These are phyloP conservation scores for Claviceps sp. DNA, from an alignment of 2,329 filamentous ascomycete species.

Conservation along the genomic window DNA sequence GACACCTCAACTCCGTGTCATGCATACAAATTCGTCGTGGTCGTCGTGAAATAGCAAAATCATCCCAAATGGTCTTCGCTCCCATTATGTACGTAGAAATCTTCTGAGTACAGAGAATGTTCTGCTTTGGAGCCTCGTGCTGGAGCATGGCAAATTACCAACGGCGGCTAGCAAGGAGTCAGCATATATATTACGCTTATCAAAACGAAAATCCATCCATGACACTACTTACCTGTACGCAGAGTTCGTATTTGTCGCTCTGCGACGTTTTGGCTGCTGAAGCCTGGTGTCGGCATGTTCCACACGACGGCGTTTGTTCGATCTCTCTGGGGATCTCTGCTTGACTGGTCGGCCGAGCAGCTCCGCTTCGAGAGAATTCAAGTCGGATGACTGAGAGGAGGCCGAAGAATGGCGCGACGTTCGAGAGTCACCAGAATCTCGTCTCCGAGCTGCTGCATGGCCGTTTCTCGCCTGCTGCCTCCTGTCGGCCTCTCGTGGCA, in stretches of 20 bases:
- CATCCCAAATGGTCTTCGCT: neutral
- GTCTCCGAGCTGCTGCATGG: conserved; percentile 2
- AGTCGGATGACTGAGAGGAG: conserved; percentile 21
- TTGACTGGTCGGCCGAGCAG: conserved; percentile 22
- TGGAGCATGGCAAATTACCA: conserved; percentile 13
- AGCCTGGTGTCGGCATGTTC: conserved; percentile 7
- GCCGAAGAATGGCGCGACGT: conserved; percentile 18
- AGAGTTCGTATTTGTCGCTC: conserved; percentile 20
- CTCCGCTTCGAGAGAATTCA: conserved; percentile 26
- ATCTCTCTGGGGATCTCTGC: conserved; percentile 15
- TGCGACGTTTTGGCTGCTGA: conserved; percentile 19
- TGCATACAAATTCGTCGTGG: conserved; percentile 4
- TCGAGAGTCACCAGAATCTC: conserved; percentile 12
- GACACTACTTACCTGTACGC: conserved; percentile 21
- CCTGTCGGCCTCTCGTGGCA: conserved; percentile 6
- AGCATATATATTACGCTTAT: neutral
- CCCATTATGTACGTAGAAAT: neutral
- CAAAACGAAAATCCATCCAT: neutral
- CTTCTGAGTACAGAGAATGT: neutral
- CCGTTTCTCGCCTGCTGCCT: conserved; percentile 1
- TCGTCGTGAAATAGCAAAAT: neutral
- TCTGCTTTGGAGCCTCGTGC: neutral
- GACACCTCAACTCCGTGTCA: conserved; percentile 1
- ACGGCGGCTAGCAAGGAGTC: conserved; percentile 17
- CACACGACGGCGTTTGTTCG: conserved; percentile 10